Percentiles rank a stretch among this genome's conserved stretches.
phyloP scores from a whole-genome alignment of 345 rosid genomes.

The Heritiera littoralis region DNA sequence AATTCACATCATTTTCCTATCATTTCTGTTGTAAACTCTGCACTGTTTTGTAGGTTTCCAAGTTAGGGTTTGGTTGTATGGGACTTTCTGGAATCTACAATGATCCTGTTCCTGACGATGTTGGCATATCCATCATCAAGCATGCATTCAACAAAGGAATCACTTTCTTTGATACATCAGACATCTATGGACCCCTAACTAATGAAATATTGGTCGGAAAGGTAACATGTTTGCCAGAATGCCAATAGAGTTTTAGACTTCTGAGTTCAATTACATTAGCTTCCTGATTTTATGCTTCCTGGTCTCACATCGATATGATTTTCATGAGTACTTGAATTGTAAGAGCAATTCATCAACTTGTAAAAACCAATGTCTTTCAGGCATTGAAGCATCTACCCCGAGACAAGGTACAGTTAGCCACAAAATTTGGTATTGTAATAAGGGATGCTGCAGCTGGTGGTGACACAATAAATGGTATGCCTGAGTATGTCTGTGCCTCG shows the following conservation, averaged over 20 bases:
- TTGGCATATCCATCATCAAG: conserved; percentile 33
- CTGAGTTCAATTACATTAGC: too few species aligned
- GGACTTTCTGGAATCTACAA: conserved; percentile 33
- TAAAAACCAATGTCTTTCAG: conserved; percentile 17
- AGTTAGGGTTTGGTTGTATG: conserved; percentile 46
- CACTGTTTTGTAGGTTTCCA: conserved; percentile 34
- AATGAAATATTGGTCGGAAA: conserved; percentile 40
- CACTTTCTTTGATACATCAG: conserved; percentile 43
- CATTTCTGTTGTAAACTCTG: background rate
- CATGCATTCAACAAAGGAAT: conserved; percentile 34
- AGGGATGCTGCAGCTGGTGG: background rate
- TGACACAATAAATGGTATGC: conserved; percentile 24
- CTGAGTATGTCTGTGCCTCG: conserved; percentile 32
- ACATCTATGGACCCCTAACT: conserved; percentile 33
- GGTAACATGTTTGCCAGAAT: conserved; percentile 15
- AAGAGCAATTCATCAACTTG: background rate
- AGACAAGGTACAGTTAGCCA: conserved; percentile 39
- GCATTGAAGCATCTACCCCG: conserved; percentile 43
- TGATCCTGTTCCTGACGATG: conserved; percentile 35
- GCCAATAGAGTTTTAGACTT: too few species aligned
- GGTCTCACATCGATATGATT: background rate
- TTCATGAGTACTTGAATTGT: background rate
- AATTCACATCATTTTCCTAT: background rate
- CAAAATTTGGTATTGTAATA: conserved; percentile 38
- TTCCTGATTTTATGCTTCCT: background rate